A percentile compares a stretch with the other conserved stretches of the same genome.
Evolutionary conservation across 805 yeast species (phyloP).

Genomic region (Metschnikowia vanudenii): DNA sequence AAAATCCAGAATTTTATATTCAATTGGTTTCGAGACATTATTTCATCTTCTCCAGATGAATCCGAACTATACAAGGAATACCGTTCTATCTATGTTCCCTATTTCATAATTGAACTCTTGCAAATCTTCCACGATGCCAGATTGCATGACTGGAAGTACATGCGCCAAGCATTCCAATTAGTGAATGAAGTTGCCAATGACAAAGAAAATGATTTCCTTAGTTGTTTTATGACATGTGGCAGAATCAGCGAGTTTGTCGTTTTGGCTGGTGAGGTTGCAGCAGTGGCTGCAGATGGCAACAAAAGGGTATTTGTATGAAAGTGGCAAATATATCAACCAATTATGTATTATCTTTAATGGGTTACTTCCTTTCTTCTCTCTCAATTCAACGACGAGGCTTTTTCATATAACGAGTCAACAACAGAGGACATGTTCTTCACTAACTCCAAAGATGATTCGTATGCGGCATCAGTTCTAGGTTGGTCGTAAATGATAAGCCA

Average conservation of each 20-base stretch:
- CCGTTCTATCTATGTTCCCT: slow-evolving; percentile 71
- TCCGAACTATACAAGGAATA: slow-evolving; percentile 52
- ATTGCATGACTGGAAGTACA: slow-evolving; percentile 41
- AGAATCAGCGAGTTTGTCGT: slow-evolving; percentile 53
- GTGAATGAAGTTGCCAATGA: slow-evolving; percentile 70
- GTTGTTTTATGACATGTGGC: slow-evolving; percentile 58
- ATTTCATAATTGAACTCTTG: slow-evolving; percentile 64
- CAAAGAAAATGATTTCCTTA: slow-evolving; percentile 52
- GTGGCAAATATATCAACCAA: slow-evolving; percentile 8
- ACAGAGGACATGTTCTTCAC: slow-evolving; percentile 83
- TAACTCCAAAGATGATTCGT: slow-evolving; percentile 82
- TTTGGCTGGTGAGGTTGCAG: slow-evolving; percentile 56
- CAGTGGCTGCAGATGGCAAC: slow-evolving; percentile 49
- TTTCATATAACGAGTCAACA: slow-evolving; percentile 89
- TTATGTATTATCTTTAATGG: slow-evolving; percentile 7
- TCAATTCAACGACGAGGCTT: slow-evolving; percentile 80
- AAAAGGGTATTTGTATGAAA: slow-evolving; percentile 39
- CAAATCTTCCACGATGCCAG: slow-evolving; percentile 45
- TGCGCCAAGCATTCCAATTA: slow-evolving; percentile 56
- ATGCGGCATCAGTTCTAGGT: slow-evolving; percentile 84
- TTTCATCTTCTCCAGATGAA: slow-evolving; percentile 13
- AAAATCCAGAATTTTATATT: slow-evolving; percentile 29
- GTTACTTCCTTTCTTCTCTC: not conserved
- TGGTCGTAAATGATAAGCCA: slow-evolving; percentile 92
- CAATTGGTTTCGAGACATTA: slow-evolving; percentile 39